Conservation (phyloP, 75 land plant species). For the Cryptomeria japonica region DNA sequence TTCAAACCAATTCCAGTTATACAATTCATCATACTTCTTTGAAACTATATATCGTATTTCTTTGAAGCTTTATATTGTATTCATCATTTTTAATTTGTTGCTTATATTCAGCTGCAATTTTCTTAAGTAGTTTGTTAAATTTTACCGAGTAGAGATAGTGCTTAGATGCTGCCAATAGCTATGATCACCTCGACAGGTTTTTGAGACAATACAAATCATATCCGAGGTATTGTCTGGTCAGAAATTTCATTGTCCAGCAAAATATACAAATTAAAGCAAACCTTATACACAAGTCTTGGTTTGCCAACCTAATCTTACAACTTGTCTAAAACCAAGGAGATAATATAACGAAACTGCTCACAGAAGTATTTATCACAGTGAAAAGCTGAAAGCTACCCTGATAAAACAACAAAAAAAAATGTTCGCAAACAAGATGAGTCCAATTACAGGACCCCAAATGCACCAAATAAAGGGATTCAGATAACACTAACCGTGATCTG, state of each 20-base stretch:
- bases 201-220: not conserved
- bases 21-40: too few relatives aligned
- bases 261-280: not conserved
- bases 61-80: too few relatives aligned
- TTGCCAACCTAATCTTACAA: not conserved
- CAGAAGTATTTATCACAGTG: not conserved
- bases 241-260: not conserved
- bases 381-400: not conserved
- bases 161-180: not conserved
- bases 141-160: too few relatives aligned
- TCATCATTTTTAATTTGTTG: too few relatives aligned
- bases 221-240: not conserved
- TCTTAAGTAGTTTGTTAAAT: too few relatives aligned
- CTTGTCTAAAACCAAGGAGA: not conserved
- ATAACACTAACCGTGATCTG: constrained; percentile 33
- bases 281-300: not conserved
- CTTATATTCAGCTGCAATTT: too few relatives aligned
- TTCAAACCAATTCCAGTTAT: too few relatives aligned
- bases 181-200: not conserved
- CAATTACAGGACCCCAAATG: not conserved
- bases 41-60: too few relatives aligned
- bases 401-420: too few relatives aligned
- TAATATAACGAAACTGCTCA: not conserved
- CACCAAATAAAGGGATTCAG: not conserved
- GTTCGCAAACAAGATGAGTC: too few relatives aligned